Evolutionary conservation across 2,329 filamentous ascomycete genomes (phyloP).

Genomic region (Xylaria sp.): DNA sequence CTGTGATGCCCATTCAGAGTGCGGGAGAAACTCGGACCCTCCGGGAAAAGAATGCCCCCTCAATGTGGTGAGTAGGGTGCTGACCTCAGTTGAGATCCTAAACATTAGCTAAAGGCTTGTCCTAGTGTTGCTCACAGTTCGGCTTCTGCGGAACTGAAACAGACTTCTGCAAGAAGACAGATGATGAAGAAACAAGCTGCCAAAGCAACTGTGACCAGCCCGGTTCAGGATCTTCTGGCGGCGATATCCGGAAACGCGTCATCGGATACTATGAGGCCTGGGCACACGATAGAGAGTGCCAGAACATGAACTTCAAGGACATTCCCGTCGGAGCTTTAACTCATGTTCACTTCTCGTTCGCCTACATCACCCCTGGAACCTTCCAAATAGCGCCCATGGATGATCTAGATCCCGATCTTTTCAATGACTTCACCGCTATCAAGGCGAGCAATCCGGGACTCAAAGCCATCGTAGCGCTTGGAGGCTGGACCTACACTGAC

Average conservation of each 20-base stretch:
- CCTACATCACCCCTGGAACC: constrained; percentile 47
- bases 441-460: constrained; percentile 47
- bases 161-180: constrained; percentile 41
- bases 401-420: constrained; percentile 28
- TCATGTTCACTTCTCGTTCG: constrained; percentile 51
- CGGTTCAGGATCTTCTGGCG: constrained; percentile 8
- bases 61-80: constrained; percentile 19
- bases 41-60: constrained; percentile 19
- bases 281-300: constrained; percentile 20
- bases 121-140: constrained; percentile 49
- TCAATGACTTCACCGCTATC: constrained; percentile 46
- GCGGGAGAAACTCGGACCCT: constrained; percentile 44
- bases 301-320: constrained; percentile 44
- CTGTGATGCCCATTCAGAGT: constrained; percentile 52
- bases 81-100: background rate
- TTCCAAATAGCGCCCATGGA: constrained; percentile 47
- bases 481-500: constrained; percentile 55
- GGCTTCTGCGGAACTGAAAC: constrained; percentile 51
- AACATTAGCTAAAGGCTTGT: background rate
- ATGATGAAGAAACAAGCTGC: constrained; percentile 36
- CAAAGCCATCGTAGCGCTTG: constrained; percentile 52
- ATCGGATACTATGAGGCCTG: constrained; percentile 53
- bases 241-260: constrained; percentile 39
- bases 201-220: constrained; percentile 45
- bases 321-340: constrained; percentile 55